phyloP scores from a whole-genome alignment of 108 stramenopile genomes.

The Bacterosira constricta region DNA sequence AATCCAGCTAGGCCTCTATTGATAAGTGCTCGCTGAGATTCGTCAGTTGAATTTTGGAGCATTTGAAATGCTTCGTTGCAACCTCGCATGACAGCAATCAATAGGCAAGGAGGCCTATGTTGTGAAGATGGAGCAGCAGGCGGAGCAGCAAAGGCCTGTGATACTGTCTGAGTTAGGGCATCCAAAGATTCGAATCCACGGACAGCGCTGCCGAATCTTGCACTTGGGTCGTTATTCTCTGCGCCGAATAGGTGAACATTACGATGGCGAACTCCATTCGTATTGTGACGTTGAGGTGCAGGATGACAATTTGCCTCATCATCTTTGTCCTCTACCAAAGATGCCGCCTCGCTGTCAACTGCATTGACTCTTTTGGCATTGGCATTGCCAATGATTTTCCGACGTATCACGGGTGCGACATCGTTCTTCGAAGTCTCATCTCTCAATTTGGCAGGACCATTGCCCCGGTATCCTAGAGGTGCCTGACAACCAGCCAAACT shows the following conservation, averaged over 20 bases:
- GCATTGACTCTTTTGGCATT: not conserved
- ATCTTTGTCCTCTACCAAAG: not conserved
- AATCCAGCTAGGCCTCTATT: too few relatives aligned
- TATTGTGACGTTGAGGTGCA: not conserved
- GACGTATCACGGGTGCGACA: not conserved
- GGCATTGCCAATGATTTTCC: not conserved
- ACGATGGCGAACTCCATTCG: not conserved
- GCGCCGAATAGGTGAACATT: not conserved
- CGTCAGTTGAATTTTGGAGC: too few relatives aligned
- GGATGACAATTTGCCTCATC: not conserved
- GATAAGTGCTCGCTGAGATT: too few relatives aligned
- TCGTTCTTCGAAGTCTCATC: not conserved
- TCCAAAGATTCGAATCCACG: not conserved
- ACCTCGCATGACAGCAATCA: too few relatives aligned
- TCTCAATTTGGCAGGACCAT: not conserved
- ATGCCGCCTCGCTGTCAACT: not conserved
- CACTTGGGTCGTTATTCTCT: not conserved
- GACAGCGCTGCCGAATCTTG: not conserved
- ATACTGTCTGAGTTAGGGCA: not conserved
- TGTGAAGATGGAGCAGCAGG: not conserved
- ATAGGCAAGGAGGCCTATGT: too few relatives aligned
- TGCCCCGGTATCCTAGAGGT: not conserved
- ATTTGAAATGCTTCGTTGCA: too few relatives aligned
- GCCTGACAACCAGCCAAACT: constrained; percentile 10
- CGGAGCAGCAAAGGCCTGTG: not conserved